Conservation (phyloP, 768 basidiomycete genomes). For the Lactifluus rugatus region DNA sequence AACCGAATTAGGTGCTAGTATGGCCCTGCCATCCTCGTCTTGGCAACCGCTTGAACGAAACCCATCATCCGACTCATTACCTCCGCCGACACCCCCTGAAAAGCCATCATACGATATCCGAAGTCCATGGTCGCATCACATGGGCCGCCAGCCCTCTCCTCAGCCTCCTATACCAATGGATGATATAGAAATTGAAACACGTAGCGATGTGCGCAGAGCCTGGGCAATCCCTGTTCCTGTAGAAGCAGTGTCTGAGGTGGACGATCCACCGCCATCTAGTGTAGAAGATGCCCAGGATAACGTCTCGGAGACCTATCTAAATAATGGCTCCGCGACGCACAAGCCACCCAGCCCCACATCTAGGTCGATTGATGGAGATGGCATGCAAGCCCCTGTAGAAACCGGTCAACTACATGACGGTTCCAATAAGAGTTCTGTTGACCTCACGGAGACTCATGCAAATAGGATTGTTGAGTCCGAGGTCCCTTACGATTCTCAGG, state of each 20-base stretch:
- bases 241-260: background rate
- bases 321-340: background rate
- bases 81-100: conserved; percentile 3
- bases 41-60: background rate
- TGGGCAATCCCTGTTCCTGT: background rate
- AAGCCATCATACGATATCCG: background rate
- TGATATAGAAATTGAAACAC: conserved; percentile 8
- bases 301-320: background rate
- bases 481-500: background rate
- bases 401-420: background rate
- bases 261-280: background rate
- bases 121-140: background rate
- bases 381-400: background rate
- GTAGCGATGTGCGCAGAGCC: background rate
- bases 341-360: background rate
- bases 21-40: background rate
- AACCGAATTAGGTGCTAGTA: background rate
- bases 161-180: background rate
- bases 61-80: background rate
- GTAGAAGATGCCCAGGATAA: background rate
- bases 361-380: background rate
- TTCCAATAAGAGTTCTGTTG: background rate
- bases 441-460: background rate
- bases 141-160: background rate
- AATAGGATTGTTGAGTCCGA: background rate